Percentiles rank a stretch among this genome's conserved stretches.
Evolutionary conservation across 163 green algal genomes (phyloP).

Genomic region (Scenedesmus sp.): DNA sequence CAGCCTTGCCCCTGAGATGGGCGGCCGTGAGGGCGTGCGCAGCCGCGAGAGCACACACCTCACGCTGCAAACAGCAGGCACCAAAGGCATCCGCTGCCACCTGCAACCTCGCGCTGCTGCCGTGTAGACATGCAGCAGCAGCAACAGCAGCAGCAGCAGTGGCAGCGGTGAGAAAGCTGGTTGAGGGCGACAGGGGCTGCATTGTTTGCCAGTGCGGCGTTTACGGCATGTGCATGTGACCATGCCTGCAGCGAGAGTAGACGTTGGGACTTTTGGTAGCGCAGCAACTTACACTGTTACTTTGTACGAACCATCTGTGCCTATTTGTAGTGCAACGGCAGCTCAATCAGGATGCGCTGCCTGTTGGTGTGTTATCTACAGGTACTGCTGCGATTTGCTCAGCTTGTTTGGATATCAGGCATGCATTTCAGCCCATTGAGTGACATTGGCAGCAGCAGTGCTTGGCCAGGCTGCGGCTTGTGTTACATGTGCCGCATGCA

Average conservation of each 20-base stretch:
- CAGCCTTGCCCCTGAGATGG: slow-evolving; percentile 62
- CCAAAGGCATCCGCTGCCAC: slow-evolving; percentile 63
- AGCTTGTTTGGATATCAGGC: neutral
- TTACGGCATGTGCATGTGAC: neutral
- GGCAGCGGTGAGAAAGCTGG: too few species aligned
- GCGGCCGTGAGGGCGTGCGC: slow-evolving; percentile 61
- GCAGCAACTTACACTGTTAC: neutral
- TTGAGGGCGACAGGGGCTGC: neutral
- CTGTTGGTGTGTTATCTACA: too few species aligned
- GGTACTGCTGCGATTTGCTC: neutral
- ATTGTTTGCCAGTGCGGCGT: neutral
- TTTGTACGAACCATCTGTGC: neutral
- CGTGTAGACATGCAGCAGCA: neutral
- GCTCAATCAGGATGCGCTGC: too few species aligned
- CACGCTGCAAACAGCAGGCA: slow-evolving; percentile 66
- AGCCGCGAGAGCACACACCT: slow-evolving; percentile 68
- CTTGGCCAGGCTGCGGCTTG: neutral
- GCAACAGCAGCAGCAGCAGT: neutral
- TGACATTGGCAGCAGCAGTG: neutral
- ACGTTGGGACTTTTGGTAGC: neutral
- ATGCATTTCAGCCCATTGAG: neutral
- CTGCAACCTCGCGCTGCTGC: slow-evolving; percentile 54
- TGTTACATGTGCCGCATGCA: neutral
- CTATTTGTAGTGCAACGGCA: neutral
- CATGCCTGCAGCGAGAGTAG: neutral